A percentile compares a stretch with the other conserved stretches of the same genome.
Evolutionary conservation across 202 grass and related monocot species (phyloP).

Genomic region (Panicum hallii): DNA sequence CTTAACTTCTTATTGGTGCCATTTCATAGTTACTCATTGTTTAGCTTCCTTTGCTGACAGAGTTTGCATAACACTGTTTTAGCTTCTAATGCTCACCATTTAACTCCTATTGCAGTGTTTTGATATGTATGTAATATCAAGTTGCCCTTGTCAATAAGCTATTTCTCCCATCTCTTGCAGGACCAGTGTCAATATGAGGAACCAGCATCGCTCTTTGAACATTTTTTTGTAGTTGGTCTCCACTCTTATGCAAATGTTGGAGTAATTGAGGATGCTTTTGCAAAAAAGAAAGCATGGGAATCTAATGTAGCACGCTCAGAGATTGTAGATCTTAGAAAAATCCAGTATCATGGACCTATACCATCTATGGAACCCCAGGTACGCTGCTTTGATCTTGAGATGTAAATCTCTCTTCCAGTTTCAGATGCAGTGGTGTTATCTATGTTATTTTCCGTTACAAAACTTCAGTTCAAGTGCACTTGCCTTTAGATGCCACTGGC

Average conservation of each 20-base stretch:
- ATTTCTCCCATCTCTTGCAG: conserved; percentile 55
- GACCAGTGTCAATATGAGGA: conserved; percentile 70
- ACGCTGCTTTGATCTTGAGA: conserved; percentile 45
- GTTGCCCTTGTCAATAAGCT: conserved; percentile 13
- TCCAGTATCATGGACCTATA: conserved; percentile 67
- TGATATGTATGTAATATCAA: conserved; percentile 21
- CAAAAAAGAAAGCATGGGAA: conserved; percentile 88
- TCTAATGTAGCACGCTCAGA: conserved; percentile 69
- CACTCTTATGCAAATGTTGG: conserved; percentile 93
- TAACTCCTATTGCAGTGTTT: conserved; percentile 25
- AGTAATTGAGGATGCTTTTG: conserved; percentile 91
- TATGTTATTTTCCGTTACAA: background rate
- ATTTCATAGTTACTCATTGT: background rate
- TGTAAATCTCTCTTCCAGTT: conserved; percentile 9
- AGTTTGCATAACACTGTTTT: conserved; percentile 11
- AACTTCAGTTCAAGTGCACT: conserved; percentile 4
- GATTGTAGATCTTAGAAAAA: conserved; percentile 73
- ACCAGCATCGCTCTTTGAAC: conserved; percentile 74
- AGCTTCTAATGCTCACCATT: background rate
- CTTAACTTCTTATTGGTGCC: background rate
- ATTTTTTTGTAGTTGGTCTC: conserved; percentile 92
- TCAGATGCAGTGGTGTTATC: background rate
- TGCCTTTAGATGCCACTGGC: background rate
- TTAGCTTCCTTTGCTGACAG: background rate
- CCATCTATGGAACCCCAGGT: conserved; percentile 95